These are phyloP conservation scores for Thielaviopsis ethacetica DNA, from an alignment of 2,329 filamentous ascomycete genomes.

Conservation along the genomic window DNA sequence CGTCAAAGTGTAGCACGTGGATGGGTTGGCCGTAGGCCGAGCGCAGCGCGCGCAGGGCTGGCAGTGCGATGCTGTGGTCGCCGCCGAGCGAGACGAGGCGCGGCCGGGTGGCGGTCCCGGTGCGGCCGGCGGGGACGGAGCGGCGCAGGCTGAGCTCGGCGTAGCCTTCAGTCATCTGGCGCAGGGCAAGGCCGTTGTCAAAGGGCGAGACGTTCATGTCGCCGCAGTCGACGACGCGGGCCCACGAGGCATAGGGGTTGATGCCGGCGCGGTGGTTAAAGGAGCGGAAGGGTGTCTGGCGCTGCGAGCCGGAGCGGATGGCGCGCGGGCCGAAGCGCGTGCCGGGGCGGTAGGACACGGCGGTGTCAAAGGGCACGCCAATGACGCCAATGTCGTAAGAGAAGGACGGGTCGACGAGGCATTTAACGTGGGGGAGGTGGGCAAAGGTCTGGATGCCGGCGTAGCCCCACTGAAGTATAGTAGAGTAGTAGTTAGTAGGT, in stretches of 20 bases:
- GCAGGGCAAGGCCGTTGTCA: slow-evolving; percentile 65
- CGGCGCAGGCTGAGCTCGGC: slow-evolving; percentile 42
- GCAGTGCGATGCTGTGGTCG: slow-evolving; percentile 55
- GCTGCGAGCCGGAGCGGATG: slow-evolving; percentile 67
- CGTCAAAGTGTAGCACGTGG: slow-evolving; percentile 59
- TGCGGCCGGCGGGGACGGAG: no score
- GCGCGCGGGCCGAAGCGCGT: slow-evolving; percentile 76
- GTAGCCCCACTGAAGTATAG: slow-evolving; percentile 31
- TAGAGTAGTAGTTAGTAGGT: background rate
- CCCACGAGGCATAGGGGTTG: slow-evolving; percentile 72
- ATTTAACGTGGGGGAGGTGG: slow-evolving; percentile 52
- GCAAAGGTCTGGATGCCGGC: slow-evolving; percentile 61
- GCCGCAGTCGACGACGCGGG: slow-evolving; percentile 70
- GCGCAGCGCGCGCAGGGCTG: slow-evolving; percentile 50
- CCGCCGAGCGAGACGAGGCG: slow-evolving; percentile 54
- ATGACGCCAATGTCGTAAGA: slow-evolving; percentile 56
- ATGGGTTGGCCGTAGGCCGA: slow-evolving; percentile 45
- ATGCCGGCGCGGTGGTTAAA: slow-evolving; percentile 66
- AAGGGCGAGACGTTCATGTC: slow-evolving; percentile 79
- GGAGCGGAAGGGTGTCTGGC: slow-evolving; percentile 64
- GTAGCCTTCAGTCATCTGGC: slow-evolving; percentile 73
- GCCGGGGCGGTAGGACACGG: slow-evolving; percentile 52
- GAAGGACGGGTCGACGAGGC: slow-evolving; percentile 47
- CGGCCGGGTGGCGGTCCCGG: no score
- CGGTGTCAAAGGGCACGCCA: slow-evolving; percentile 59